These are phyloP conservation scores for Jamesozyma lodderae DNA, from an alignment of 805 yeast species.

Conservation along the genomic window DNA sequence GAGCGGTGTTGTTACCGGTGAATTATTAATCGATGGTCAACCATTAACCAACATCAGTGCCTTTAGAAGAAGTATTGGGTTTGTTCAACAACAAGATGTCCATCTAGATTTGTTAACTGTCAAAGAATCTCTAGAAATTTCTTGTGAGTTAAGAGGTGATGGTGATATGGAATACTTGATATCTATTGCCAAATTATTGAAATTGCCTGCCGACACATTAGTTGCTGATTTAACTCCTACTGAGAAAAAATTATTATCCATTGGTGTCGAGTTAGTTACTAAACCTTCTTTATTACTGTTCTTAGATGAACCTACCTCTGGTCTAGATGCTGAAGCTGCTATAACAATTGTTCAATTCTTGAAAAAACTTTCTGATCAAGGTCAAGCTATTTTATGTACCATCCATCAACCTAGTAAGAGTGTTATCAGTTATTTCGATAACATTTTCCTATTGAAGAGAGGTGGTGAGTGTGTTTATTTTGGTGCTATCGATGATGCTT, in stretches of 20 bases:
- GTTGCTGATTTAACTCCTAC: constrained; percentile 48
- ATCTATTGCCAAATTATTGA: constrained; percentile 35
- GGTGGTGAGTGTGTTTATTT: constrained; percentile 69
- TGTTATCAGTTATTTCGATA: constrained; percentile 50
- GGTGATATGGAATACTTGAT: constrained; percentile 23
- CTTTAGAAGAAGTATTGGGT: constrained; percentile 47
- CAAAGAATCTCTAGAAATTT: constrained; percentile 43
- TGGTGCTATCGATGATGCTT: constrained; percentile 60
- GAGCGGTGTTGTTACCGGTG: constrained; percentile 50
- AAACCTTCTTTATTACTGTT: constrained; percentile 46
- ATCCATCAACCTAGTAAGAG: constrained; percentile 62
- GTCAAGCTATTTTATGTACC: constrained; percentile 50
- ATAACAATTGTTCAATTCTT: constrained; percentile 48
- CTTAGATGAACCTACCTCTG: constrained; percentile 55
- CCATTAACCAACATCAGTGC: constrained; percentile 35
- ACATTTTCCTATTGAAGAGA: constrained; percentile 49
- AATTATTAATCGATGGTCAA: constrained; percentile 47
- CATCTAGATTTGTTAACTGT: constrained; percentile 45
- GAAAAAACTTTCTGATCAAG: constrained; percentile 41
- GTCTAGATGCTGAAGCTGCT: constrained; percentile 52
- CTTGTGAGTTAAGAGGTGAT: constrained; percentile 42
- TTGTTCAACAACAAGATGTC: constrained; percentile 52
- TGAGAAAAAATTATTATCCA: constrained; percentile 44
- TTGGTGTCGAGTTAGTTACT: constrained; percentile 48
- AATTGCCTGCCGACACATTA: constrained; percentile 35